phyloP scores from a whole-genome alignment of 2,329 filamentous ascomycete genomes.

The Macrophomina pseudophaseolina region DNA sequence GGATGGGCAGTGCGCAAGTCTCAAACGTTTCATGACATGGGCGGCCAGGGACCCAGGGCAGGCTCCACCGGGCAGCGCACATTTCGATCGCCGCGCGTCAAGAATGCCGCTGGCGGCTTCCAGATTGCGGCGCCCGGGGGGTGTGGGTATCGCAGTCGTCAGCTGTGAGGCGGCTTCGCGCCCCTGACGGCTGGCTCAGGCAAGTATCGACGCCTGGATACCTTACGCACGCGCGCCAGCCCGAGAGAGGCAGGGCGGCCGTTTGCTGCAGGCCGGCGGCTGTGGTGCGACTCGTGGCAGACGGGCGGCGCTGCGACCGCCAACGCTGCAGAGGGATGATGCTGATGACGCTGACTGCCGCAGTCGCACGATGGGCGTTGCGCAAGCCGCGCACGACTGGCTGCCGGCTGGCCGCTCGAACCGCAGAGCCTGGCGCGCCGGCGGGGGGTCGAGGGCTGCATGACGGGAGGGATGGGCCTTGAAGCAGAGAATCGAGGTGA shows the following conservation, averaged over 20 bases:
- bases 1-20: conserved; percentile 21
- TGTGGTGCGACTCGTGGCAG: no score
- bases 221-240: neutral
- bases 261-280: neutral
- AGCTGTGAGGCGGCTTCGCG: conserved; percentile 16
- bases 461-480: conserved; percentile 13
- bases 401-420: neutral
- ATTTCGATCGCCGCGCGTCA: conserved; percentile 26
- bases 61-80: conserved; percentile 21
- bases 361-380: conserved; percentile 1
- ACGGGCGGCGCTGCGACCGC: neutral
- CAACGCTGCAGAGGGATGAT: neutral
- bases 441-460: neutral
- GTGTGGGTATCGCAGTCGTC: conserved; percentile 10
- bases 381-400: neutral
- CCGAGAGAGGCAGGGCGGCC: neutral
- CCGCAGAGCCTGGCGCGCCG: no score
- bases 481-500: neutral
- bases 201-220: conserved; percentile 19
- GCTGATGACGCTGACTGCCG: neutral
- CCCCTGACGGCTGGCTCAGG: conserved; percentile 17
- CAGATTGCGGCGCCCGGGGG: conserved; percentile 11
- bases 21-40: conserved; percentile 25
- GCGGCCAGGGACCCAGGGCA: conserved; percentile 16
- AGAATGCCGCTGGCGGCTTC: conserved; percentile 5